phyloP scores from a whole-genome alignment of 164 flowering plant genomes.

The Vitis rotundifolia region DNA sequence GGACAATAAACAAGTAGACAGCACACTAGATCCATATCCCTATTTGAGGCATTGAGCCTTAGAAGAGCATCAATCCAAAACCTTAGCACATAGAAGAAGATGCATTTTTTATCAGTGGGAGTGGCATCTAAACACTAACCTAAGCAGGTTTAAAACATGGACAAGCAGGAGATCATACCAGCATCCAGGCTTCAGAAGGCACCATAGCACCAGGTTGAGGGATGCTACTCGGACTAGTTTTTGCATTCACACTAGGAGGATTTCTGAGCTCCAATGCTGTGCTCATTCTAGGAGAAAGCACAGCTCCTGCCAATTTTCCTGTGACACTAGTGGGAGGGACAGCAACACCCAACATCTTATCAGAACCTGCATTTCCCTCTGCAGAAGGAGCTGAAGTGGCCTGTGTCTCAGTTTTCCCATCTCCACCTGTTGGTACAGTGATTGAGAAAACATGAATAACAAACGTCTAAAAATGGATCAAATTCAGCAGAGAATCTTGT shows the following conservation, averaged over 20 bases:
- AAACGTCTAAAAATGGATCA: background rate
- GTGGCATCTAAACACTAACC: too few species aligned
- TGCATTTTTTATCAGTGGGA: too few species aligned
- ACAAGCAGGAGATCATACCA: slow-evolving; percentile 36
- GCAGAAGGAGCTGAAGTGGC: slow-evolving; percentile 16
- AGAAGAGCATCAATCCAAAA: background rate
- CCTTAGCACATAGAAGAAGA: too few species aligned
- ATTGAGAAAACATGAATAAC: slow-evolving; percentile 4
- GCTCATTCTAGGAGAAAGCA: slow-evolving; percentile 34
- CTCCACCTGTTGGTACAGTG: slow-evolving; percentile 33
- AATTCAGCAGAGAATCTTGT: too few species aligned
- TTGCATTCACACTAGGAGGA: slow-evolving; percentile 33
- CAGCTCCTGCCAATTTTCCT: slow-evolving; percentile 32
- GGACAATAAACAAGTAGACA: background rate
- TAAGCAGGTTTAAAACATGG: too few species aligned
- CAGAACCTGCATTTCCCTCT: slow-evolving; percentile 27
- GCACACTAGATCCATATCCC: too few species aligned
- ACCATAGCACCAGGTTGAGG: slow-evolving; percentile 35
- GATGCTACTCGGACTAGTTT: slow-evolving; percentile 25
- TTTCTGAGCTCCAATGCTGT: slow-evolving; percentile 45
- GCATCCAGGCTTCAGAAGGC: slow-evolving; percentile 68
- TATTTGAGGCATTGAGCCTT: background rate
- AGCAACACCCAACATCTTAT: slow-evolving; percentile 24
- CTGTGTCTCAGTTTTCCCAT: slow-evolving; percentile 36
- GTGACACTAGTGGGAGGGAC: slow-evolving; percentile 25